phyloP scores from a whole-genome alignment of 306 rosid genomes.

The Prunus dulcis region DNA sequence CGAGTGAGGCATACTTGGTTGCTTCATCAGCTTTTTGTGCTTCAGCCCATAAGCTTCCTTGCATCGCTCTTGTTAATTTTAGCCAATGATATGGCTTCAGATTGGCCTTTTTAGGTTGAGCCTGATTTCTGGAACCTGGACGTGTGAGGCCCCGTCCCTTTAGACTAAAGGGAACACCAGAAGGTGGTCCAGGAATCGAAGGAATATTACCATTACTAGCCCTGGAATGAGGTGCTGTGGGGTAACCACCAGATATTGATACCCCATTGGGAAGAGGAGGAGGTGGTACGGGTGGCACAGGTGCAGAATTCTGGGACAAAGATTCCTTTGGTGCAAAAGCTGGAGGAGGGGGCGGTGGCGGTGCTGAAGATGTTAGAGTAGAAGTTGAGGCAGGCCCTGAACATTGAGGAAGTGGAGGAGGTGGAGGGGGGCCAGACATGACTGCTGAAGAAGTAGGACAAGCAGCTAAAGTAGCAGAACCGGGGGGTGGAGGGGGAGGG shows the following conservation, averaged over 20 bases:
- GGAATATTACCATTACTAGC: constrained; percentile 44
- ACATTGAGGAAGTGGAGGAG: constrained; percentile 51
- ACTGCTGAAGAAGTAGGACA: constrained; percentile 3
- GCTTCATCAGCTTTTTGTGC: constrained; percentile 76
- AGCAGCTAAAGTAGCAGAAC: constrained; percentile 6
- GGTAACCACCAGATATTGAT: constrained; percentile 34
- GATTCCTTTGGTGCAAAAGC: constrained; percentile 31
- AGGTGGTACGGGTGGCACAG: constrained; percentile 68
- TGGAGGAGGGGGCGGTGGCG: constrained; percentile 68
- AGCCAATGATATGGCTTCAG: constrained; percentile 98
- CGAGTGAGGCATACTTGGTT: constrained; percentile 54
- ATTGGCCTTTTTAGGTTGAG: constrained; percentile 62
- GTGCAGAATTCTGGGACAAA: constrained; percentile 20
- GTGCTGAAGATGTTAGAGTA: constrained; percentile 31
- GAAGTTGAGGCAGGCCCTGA: constrained; percentile 31
- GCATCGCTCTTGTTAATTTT: constrained; percentile 90
- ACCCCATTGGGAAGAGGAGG: constrained; percentile 53
- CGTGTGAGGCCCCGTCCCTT: constrained; percentile 71
- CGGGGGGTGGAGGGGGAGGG: constrained; percentile 16
- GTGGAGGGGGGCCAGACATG: constrained; percentile 41
- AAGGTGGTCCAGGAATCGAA: constrained; percentile 78
- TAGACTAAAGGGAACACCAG: constrained; percentile 47
- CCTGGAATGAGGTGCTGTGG: constrained; percentile 29
- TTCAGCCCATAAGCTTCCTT: constrained; percentile 98
- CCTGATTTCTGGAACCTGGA: constrained; percentile 39